Percentiles rank a stretch among this genome's conserved stretches.
These are phyloP conservation scores for Collybia mongolica DNA, from an alignment of 768 basidiomycete genomes.

Conservation along the genomic window DNA sequence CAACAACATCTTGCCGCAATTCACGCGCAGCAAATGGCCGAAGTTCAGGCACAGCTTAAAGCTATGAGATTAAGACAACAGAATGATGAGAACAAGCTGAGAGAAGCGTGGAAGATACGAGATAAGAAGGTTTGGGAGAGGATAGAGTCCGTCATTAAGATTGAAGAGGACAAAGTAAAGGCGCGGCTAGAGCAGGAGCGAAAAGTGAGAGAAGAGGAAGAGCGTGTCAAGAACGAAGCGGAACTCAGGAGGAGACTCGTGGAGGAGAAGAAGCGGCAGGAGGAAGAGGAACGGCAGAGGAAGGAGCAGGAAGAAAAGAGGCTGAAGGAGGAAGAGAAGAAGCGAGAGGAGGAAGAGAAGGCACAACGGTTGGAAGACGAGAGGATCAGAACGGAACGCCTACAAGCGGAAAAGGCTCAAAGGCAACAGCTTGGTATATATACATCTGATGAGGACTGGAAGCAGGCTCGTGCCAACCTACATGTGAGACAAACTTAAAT, in stretches of 20 bases:
- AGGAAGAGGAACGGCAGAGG: constrained; percentile 46
- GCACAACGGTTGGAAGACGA: constrained; percentile 40
- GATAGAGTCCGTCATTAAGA: constrained; percentile 60
- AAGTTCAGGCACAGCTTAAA: constrained; percentile 47
- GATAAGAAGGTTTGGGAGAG: constrained; percentile 54
- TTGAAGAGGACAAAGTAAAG: constrained; percentile 60
- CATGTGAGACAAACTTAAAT: constrained; percentile 38
- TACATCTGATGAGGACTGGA: constrained; percentile 66
- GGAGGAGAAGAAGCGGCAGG: constrained; percentile 42
- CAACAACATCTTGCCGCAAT: constrained; percentile 32
- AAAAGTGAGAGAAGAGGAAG: constrained; percentile 45
- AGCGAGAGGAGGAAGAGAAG: constrained; percentile 28
- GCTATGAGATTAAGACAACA: constrained; percentile 42
- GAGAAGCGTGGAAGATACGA: constrained; percentile 48
- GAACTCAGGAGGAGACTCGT: constrained; percentile 38
- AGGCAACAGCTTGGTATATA: constrained; percentile 49
- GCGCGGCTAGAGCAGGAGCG: constrained; percentile 56
- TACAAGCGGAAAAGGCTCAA: constrained; percentile 31
- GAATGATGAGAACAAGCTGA: constrained; percentile 42
- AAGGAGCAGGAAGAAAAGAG: constrained; percentile 42
- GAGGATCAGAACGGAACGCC: constrained; percentile 25
- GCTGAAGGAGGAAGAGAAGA: constrained; percentile 38
- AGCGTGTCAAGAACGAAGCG: constrained; percentile 45
- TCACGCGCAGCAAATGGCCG: constrained; percentile 50
- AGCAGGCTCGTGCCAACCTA: constrained; percentile 48